Evolutionary conservation across 257 asterid species (phyloP).

Genomic region (Linderniella brevidens): DNA sequence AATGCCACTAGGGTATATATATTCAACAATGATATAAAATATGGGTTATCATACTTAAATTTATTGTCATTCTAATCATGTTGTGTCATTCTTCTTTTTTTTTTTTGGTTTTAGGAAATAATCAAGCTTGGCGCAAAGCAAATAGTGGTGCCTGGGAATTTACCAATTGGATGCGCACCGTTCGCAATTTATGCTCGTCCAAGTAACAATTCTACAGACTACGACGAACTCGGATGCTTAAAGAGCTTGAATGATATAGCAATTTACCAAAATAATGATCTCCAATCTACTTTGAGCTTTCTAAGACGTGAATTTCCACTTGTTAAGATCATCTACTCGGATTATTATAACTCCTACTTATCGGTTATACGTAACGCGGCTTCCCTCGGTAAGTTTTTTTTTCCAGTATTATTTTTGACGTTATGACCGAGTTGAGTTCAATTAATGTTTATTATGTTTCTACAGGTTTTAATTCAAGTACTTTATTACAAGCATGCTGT

Average conservation of each 20-base stretch:
- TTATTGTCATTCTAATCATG: not conserved
- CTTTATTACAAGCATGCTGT: no score
- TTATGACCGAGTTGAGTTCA: no score
- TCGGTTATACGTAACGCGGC: not conserved
- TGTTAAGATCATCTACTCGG: not conserved
- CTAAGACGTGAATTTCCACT: not conserved
- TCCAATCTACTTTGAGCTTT: not conserved
- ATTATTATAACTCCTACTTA: not conserved
- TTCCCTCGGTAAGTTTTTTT: not conserved
- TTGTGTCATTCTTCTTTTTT: not conserved
- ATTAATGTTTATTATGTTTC: no score
- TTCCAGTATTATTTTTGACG: not conserved
- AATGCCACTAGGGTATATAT: slow-evolving; percentile 10
- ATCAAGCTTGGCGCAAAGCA: not conserved
- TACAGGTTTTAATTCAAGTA: no score
- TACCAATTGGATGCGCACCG: slow-evolving; percentile 1
- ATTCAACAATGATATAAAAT: not conserved
- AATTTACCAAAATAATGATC: not conserved
- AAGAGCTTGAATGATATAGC: not conserved
- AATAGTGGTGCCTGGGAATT: slow-evolving; percentile 4
- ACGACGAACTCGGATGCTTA: not conserved
- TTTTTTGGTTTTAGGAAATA: not conserved
- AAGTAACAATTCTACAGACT: not conserved
- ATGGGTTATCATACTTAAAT: not conserved
- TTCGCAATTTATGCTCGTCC: not conserved